These are phyloP conservation scores for Plasmodium relictum DNA, from an alignment of 169 alveolate species.

Conservation along the genomic window DNA sequence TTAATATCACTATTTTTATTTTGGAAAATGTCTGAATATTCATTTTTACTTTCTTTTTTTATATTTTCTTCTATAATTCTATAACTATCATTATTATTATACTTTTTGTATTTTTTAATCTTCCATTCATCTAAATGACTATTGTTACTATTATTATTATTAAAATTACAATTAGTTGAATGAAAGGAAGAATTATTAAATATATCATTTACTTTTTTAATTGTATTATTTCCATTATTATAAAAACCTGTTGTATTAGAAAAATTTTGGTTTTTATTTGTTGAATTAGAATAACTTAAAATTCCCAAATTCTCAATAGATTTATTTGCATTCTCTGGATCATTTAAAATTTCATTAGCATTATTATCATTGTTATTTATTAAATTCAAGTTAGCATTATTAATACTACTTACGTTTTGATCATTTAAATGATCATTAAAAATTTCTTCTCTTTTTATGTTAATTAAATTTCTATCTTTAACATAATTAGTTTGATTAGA, in stretches of 20 bases:
- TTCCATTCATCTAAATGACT: conserved; percentile 7
- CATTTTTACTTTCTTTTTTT: conserved; percentile 31
- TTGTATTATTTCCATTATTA: neutral
- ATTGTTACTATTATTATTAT: neutral
- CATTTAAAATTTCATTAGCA: neutral
- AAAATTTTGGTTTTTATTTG: neutral
- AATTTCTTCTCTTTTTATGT: conserved; percentile 14
- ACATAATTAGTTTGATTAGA: neutral
- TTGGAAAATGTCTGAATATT: conserved; percentile 6
- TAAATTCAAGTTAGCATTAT: neutral
- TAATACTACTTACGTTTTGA: neutral
- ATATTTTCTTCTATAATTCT: conserved; percentile 34
- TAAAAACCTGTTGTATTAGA: neutral
- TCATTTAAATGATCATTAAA: neutral
- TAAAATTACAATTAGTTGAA: neutral
- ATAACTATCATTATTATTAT: neutral
- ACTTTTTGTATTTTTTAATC: conserved; percentile 10
- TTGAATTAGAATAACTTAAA: neutral
- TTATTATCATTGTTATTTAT: neutral
- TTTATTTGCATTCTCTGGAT: neutral
- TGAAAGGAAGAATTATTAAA: neutral
- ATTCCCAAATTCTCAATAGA: neutral
- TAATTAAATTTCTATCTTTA: conserved; percentile 12
- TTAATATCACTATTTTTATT: conserved; percentile 25
- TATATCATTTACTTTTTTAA: neutral